Evolutionary conservation across 768 basidiomycete genomes (phyloP).

Genomic region (Rhodosporidiobolus sp.): DNA sequence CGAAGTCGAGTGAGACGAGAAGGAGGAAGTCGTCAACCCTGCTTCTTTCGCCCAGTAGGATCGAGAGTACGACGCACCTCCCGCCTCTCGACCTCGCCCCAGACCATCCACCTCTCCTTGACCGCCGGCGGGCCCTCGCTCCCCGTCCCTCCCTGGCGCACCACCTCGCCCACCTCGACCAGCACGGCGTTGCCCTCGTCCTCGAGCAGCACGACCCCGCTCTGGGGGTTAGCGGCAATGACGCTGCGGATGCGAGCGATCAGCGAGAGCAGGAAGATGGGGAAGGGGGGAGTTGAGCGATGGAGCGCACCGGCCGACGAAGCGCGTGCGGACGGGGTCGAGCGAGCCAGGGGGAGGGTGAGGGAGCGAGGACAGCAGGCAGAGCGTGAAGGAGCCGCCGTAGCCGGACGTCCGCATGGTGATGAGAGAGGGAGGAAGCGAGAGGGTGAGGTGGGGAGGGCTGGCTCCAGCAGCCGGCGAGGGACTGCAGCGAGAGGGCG

Average conservation of each 20-base stretch:
- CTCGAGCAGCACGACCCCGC: background rate
- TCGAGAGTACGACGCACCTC: background rate
- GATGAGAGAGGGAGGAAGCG: no score
- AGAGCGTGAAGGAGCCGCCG: background rate
- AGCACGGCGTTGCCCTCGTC: background rate
- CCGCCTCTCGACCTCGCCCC: background rate
- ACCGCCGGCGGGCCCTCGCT: background rate
- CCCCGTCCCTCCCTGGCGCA: background rate
- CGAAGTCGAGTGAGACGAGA: background rate
- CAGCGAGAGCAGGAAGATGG: background rate
- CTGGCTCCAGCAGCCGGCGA: no score
- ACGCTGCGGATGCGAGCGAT: background rate
- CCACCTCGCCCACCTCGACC: background rate
- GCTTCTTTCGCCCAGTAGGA: background rate
- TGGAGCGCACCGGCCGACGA: constrained; percentile 9
- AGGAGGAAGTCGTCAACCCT: background rate
- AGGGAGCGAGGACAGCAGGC: background rate
- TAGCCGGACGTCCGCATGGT: background rate
- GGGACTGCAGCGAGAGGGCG: no score
- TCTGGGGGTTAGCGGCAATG: background rate
- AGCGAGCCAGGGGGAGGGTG: background rate
- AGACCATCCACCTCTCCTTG: background rate
- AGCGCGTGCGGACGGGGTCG: background rate
- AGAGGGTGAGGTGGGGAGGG: no score
- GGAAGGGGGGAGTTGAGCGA: background rate